Conservation (phyloP, 2,329 filamentous ascomycete genomes). For the Fusarium anguioides region DNA sequence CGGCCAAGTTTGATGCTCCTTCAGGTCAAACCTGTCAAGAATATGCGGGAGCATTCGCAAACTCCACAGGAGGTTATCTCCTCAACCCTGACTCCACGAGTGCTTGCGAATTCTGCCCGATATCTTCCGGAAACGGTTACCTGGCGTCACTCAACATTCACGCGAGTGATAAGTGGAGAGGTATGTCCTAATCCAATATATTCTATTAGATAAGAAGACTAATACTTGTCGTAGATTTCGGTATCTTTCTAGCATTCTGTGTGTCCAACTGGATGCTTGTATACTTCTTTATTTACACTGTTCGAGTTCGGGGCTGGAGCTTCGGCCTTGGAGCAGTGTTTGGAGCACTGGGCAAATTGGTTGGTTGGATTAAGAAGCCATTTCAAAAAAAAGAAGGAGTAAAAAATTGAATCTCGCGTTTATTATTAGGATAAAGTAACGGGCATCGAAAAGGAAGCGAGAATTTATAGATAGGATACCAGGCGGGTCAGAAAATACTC, state of each 20-base stretch:
- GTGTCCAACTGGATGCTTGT: conserved; percentile 77
- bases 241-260: conserved; percentile 77
- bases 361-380: conserved; percentile 33
- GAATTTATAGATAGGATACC: not conserved
- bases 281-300: conserved; percentile 82
- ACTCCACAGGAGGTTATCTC: conserved; percentile 67
- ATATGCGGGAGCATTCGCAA: conserved; percentile 70
- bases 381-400: conserved; percentile 35
- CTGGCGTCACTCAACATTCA: conserved; percentile 65
- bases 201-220: not conserved
- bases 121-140: conserved; percentile 68
- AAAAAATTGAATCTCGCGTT: not conserved
- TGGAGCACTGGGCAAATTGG: conserved; percentile 32
- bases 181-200: not conserved
- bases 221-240: conserved; percentile 60
- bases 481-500: no score
- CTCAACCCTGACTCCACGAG: conserved; percentile 67
- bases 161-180: conserved; percentile 70
- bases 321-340: conserved; percentile 69
- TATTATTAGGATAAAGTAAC: not conserved
- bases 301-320: conserved; percentile 75
- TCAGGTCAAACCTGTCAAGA: conserved; percentile 70
- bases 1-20: conserved; percentile 67
- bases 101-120: conserved; percentile 78
- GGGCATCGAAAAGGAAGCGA: not conserved